These are phyloP conservation scores for Aspergillus puulaauensis DNA, from an alignment of 2,329 filamentous ascomycete species.

Conservation along the genomic window DNA sequence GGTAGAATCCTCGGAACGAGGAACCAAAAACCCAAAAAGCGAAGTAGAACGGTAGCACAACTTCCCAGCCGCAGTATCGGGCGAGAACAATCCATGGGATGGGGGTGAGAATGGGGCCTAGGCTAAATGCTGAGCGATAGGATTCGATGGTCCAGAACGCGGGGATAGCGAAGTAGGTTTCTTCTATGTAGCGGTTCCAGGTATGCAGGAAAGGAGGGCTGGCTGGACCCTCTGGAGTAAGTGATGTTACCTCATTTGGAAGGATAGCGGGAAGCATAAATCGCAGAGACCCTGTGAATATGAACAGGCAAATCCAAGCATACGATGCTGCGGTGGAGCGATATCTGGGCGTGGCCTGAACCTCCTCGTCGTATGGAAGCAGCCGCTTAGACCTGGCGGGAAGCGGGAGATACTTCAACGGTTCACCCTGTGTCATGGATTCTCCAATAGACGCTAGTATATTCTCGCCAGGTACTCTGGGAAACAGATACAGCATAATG, in stretches of 20 bases:
- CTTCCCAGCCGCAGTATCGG: background rate
- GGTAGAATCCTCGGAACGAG: background rate
- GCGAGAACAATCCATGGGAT: background rate
- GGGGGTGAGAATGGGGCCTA: background rate
- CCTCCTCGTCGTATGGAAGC: conserved; percentile 1
- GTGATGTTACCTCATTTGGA: background rate
- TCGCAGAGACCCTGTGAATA: background rate
- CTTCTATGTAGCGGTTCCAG: background rate
- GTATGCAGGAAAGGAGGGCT: background rate
- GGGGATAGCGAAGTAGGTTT: background rate
- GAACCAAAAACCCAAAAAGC: background rate
- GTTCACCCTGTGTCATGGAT: background rate
- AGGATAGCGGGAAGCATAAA: background rate
- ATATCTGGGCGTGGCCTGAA: background rate
- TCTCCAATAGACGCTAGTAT: background rate
- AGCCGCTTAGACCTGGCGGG: background rate
- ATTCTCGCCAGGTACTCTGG: background rate
- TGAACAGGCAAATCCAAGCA: background rate
- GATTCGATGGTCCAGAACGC: conserved; percentile 6
- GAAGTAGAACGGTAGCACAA: background rate
- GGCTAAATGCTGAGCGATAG: background rate
- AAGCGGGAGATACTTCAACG: background rate
- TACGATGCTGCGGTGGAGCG: background rate
- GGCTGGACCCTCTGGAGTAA: background rate
- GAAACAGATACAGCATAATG: background rate